Conservation (phyloP, 139 green algal genomes). For the Asterochloris erici region DNA sequence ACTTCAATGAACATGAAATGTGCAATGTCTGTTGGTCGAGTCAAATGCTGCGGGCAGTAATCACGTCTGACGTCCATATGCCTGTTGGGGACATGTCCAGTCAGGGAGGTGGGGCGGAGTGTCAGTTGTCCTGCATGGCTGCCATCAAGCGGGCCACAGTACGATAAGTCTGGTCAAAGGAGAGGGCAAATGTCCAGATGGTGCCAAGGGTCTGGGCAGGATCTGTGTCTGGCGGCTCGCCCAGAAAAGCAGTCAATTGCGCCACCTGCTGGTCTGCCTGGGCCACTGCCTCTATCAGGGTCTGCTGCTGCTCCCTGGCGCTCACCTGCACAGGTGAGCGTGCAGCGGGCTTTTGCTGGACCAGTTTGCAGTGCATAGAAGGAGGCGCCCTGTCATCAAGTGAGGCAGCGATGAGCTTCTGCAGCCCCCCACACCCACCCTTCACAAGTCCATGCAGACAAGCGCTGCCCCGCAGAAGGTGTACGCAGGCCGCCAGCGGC, state of each 20-base stretch:
- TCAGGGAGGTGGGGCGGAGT: too few relatives aligned
- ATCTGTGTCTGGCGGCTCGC: constrained; percentile 8
- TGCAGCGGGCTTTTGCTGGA: background rate
- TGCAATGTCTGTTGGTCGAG: too few relatives aligned
- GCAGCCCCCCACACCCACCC: background rate
- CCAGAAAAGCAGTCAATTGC: constrained; percentile 3
- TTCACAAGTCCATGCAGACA: background rate
- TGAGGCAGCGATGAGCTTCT: background rate
- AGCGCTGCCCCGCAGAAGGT: background rate
- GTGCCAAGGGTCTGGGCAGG: constrained; percentile 4
- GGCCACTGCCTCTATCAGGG: background rate
- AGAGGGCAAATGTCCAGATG: constrained; percentile 14
- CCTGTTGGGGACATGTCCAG: too few relatives aligned
- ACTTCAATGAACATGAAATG: too few relatives aligned
- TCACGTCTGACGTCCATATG: too few relatives aligned
- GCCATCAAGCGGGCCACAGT: constrained; percentile 3
- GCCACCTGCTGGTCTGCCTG: constrained; percentile 13
- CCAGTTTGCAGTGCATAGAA: background rate
- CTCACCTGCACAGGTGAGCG: background rate
- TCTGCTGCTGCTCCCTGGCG: background rate
- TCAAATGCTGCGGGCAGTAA: too few relatives aligned
- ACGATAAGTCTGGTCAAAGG: constrained; percentile 13
- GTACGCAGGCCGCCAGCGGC: background rate
- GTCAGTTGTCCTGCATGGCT: too few relatives aligned
- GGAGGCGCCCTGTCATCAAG: background rate